These are phyloP conservation scores for Rhynchospora pubera DNA, from an alignment of 176 grass and related monocot species.

Conservation along the genomic window DNA sequence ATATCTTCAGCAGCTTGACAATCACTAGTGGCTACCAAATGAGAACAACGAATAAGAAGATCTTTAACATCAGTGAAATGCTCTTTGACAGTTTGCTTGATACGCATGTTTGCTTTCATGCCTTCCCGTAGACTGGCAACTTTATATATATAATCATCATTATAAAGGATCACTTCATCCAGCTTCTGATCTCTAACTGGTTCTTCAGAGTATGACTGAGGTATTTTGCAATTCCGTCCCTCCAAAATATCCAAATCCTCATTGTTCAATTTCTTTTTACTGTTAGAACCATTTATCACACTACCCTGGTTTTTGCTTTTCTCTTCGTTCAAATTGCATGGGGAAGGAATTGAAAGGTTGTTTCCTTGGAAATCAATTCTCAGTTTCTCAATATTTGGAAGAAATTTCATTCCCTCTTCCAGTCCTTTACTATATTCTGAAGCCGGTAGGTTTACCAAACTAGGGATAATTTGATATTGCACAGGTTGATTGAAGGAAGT, in stretches of 20 bases:
- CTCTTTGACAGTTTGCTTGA: constrained; percentile 31
- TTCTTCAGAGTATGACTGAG: constrained; percentile 19
- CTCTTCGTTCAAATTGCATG: background rate
- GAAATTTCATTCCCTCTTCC: constrained; percentile 35
- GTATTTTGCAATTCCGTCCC: constrained; percentile 26
- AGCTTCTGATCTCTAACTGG: constrained; percentile 18
- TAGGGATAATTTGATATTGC: background rate
- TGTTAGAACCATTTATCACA: background rate
- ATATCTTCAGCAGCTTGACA: constrained; percentile 11
- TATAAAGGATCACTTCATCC: constrained; percentile 27
- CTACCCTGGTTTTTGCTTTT: background rate
- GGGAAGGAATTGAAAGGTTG: background rate
- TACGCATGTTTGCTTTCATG: constrained; percentile 19
- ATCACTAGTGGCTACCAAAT: constrained; percentile 26
- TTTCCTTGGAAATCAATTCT: constrained; percentile 9
- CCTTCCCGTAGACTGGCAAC: constrained; percentile 21
- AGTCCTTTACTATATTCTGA: constrained; percentile 32
- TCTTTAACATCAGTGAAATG: constrained; percentile 23
- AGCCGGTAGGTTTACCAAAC: constrained; percentile 10
- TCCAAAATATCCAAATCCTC: constrained; percentile 28
- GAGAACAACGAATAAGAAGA: constrained; percentile 31
- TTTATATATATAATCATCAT: constrained; percentile 19
- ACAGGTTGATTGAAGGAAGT: background rate
- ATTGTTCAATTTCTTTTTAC: constrained; percentile 16
- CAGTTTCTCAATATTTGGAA: constrained; percentile 24